Base-by-base conservation (phyloP, 225 moss, liverwort and hornwort species). In the Sphagnum tenellum region DNA sequence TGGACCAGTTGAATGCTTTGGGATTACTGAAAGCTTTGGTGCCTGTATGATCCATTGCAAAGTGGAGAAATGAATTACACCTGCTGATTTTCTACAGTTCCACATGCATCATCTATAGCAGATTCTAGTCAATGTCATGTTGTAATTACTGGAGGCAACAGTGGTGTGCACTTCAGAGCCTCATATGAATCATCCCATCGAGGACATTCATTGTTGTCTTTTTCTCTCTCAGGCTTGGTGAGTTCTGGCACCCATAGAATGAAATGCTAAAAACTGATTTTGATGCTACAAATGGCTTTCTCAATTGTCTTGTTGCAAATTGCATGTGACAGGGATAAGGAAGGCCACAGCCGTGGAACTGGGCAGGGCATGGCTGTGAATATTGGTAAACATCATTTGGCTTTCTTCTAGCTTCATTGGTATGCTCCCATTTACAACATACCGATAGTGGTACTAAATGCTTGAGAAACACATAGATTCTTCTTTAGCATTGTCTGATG, bases 291-390 rank as follows among this genome's bases (percentile, higher is more conserved):
- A 68, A 9, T 45, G 48, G 7, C 0, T 55, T 67, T 58, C 50
- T 51, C 52, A 9, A 12, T 12, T 47, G n/a, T n/a, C n/a, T n/a
- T n/a, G n/a, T n/a, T n/a, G n/a, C n/a, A n/a, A n/a, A n/a, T n/a
- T n/a, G n/a, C n/a, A n/a, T n/a, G n/a, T 49, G 29, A 4, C 75
- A 94, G 91, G 94, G 12, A 91, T 91, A 57, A 91, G 91, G 58
- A 91, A 88, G 64, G 85, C 89, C 63, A 86, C 91, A n/a, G 91
- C 91, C 49, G 66, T 69, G 49, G 91, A 91, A 66, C 80, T 94
- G 14, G 75, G 67, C 76, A 76, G 76, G 94, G 91, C 58, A 84
- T 86, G 82, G 79, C 73, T 8, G 89, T 94, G 2, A 94, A 89
- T 4, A 80, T 94, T 73, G 94, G 94, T 94, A 63, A 80, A 79